phyloP scores from a whole-genome alignment of 1,284 basidiomycete species.

The Moesziomyces parantarcticus region DNA sequence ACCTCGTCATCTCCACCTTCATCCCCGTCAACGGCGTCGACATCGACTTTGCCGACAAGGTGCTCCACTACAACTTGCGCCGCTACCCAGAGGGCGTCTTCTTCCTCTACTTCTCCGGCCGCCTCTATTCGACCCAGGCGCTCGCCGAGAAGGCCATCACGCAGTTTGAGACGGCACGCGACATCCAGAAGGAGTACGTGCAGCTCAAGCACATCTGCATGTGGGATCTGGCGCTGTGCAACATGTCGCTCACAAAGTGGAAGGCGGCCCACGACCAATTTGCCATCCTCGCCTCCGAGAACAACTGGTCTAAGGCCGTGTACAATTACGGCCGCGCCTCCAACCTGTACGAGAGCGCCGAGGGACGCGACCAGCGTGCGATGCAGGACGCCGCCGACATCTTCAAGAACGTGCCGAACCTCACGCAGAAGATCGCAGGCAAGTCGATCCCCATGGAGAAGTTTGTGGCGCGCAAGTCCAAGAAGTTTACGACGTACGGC shows the following conservation, averaged over 20 bases:
- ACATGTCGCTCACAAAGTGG: constrained; percentile 63
- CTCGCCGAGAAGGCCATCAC: constrained; percentile 57
- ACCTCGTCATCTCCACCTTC: constrained; percentile 66
- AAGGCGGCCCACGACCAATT: constrained; percentile 55
- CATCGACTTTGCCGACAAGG: constrained; percentile 64
- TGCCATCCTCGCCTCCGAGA: constrained; percentile 56
- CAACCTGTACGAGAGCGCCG: constrained; percentile 53
- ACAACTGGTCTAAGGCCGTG: constrained; percentile 67
- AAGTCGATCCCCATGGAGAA: constrained; percentile 67
- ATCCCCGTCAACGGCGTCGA: constrained; percentile 66
- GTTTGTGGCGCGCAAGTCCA: constrained; percentile 63
- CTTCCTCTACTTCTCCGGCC: constrained; percentile 67
- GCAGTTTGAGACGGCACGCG: constrained; percentile 60
- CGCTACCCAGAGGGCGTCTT: constrained; percentile 66
- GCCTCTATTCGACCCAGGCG: constrained; percentile 66
- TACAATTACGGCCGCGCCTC: constrained; percentile 64
- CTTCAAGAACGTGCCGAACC: constrained; percentile 51
- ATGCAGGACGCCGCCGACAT: constrained; percentile 50
- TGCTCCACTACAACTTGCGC: constrained; percentile 63
- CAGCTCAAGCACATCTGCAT: constrained; percentile 67
- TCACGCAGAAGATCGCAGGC: constrained; percentile 66
- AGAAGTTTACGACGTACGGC: constrained; percentile 60
- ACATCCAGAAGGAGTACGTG: constrained; percentile 65
- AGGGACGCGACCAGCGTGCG: constrained; percentile 8
- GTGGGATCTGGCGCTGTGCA: constrained; percentile 66